These are phyloP conservation scores for Cantharellus cinnabarinus DNA, from an alignment of 768 basidiomycete genomes.

Conservation along the genomic window DNA sequence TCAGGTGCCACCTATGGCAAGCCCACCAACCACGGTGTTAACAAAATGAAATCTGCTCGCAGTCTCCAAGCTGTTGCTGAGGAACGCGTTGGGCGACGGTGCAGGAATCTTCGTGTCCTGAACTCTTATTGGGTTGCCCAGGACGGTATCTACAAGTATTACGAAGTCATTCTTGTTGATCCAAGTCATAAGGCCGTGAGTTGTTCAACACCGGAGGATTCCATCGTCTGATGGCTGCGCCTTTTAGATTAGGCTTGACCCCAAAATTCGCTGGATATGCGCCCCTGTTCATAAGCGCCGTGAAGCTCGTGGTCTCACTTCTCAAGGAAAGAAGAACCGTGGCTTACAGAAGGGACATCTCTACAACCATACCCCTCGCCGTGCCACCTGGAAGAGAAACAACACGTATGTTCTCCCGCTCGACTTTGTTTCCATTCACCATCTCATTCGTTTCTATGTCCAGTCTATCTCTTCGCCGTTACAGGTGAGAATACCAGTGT, in stretches of 20 bases:
- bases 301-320: slow-evolving; percentile 93
- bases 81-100: slow-evolving; percentile 92
- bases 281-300: slow-evolving; percentile 98
- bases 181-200: slow-evolving; percentile 83
- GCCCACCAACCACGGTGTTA: slow-evolving; percentile 98
- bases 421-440: not conserved
- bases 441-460: not conserved
- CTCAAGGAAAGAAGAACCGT: slow-evolving; percentile 92
- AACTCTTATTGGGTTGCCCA: slow-evolving; percentile 99
- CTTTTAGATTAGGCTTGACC: slow-evolving; percentile 69
- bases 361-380: slow-evolving; percentile 80
- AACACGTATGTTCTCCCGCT: slow-evolving; percentile 35
- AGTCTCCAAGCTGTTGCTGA: slow-evolving; percentile 84
- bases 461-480: slow-evolving; percentile 17
- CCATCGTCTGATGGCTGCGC: not conserved
- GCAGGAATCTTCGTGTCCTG: slow-evolving; percentile 87
- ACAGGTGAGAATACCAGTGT: not conserved
- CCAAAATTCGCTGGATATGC: slow-evolving; percentile 97
- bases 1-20: slow-evolving; percentile 95
- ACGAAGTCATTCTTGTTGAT: slow-evolving; percentile 96
- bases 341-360: slow-evolving; percentile 90
- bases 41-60: slow-evolving; percentile 96
- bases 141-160: slow-evolving; percentile 98
- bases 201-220: slow-evolving; percentile 6
- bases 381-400: slow-evolving; percentile 93